A percentile compares a stretch with the other conserved stretches of the same genome.
phyloP scores from a whole-genome alignment of 345 rosid species.

The Passiflora organensis region DNA sequence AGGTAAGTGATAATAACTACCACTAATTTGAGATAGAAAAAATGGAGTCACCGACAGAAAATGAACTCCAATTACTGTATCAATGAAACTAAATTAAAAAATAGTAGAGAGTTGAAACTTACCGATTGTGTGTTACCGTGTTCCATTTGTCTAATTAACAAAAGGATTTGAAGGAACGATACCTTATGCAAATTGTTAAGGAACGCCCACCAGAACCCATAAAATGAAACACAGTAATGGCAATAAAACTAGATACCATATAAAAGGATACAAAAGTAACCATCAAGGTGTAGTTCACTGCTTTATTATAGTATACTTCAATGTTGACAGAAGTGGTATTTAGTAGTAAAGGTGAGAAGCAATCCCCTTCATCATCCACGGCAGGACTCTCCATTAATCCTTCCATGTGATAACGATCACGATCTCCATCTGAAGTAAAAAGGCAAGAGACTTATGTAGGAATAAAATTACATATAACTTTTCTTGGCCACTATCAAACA shows the following conservation, averaged over 20 bases:
- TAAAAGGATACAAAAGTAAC: conserved; percentile 99
- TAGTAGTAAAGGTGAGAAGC: conserved; percentile 74
- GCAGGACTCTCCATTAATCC: conserved; percentile 96
- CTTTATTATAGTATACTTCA: conserved; percentile 93
- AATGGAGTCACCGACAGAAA: not conserved
- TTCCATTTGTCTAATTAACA: conserved; percentile 95
- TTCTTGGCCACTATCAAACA: no score
- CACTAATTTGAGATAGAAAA: conserved; percentile 11
- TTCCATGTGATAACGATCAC: conserved; percentile 65
- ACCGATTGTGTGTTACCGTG: conserved; percentile 96
- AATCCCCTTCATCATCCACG: conserved; percentile 85
- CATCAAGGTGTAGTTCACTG: conserved; percentile 97
- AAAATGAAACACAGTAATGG: conserved; percentile 2
- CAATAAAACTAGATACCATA: conserved; percentile 2
- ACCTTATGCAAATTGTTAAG: conserved; percentile 62
- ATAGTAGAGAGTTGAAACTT: conserved; percentile 25
- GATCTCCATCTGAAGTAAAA: conserved; percentile 64
- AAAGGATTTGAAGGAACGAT: conserved; percentile 91
- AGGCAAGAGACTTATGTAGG: conserved; percentile 4
- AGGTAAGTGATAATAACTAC: conserved; percentile 17
- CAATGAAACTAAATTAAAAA: conserved; percentile 10
- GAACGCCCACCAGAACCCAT: conserved; percentile 31
- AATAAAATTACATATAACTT: no score
- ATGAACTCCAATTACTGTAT: not conserved
- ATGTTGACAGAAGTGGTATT: conserved; percentile 92